Percentiles rank a stretch among this genome's conserved stretches.
phyloP scores from a whole-genome alignment of 2,329 filamentous ascomycete genomes.

The Talaromyces sp. region DNA sequence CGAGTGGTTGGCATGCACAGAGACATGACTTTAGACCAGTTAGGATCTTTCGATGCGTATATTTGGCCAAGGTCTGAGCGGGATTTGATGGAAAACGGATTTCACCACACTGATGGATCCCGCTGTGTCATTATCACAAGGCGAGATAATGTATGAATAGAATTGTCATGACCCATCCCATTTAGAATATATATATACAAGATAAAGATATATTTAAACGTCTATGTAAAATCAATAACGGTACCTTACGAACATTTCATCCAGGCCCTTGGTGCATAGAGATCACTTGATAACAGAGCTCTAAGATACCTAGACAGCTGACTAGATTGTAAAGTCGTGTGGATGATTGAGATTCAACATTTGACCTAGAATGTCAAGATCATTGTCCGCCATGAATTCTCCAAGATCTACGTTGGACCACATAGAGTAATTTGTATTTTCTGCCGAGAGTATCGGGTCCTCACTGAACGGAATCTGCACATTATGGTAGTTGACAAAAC shows the following conservation, averaged over 20 bases:
- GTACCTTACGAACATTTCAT: too few species aligned
- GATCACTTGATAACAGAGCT: too few species aligned
- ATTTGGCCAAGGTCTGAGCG: slow-evolving; percentile 21
- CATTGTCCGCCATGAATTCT: slow-evolving; percentile 15
- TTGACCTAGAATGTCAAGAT: slow-evolving; percentile 7
- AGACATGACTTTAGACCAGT: slow-evolving; percentile 4
- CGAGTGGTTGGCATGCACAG: slow-evolving; percentile 31
- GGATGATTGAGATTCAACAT: slow-evolving; percentile 11
- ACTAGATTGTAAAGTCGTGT: neutral
- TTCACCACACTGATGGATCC: slow-evolving; percentile 23
- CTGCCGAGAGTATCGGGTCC: neutral
- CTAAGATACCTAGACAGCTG: too few species aligned
- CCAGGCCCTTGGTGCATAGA: too few species aligned
- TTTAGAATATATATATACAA: neutral
- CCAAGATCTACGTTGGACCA: slow-evolving; percentile 12
- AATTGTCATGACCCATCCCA: neutral
- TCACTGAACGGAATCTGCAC: neutral
- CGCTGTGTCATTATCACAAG: slow-evolving; percentile 25
- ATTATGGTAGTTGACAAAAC: too few species aligned
- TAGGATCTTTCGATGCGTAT: slow-evolving; percentile 5
- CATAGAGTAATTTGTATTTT: neutral
- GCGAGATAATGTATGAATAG: neutral
- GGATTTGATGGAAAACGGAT: slow-evolving; percentile 21
- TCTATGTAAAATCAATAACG: too few species aligned
- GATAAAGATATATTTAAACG: neutral